Conservation (phyloP, 2,329 filamentous ascomycete species). For the Fusarium sterilihyphosum region DNA sequence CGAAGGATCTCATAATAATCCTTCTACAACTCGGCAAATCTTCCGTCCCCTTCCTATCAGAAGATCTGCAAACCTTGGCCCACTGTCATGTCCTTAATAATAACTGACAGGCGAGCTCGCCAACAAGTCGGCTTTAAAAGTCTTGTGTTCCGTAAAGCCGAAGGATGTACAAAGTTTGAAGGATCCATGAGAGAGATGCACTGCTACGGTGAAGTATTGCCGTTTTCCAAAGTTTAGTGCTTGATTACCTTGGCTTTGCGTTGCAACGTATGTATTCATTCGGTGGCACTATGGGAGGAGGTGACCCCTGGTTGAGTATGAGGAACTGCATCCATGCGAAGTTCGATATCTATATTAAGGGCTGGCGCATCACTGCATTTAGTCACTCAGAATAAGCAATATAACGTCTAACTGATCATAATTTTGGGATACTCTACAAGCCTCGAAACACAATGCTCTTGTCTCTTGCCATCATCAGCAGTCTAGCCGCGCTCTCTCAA, state of each 20-base stretch:
- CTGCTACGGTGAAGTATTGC: neutral
- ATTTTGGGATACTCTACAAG: accelerated
- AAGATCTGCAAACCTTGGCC: neutral
- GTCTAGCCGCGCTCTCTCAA: neutral
- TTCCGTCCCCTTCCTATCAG: neutral
- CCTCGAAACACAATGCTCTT: neutral
- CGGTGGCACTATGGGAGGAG: too few relatives aligned
- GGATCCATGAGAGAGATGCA: neutral
- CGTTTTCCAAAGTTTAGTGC: neutral
- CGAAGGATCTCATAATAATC: neutral
- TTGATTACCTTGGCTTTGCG: neutral
- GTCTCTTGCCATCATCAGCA: neutral
- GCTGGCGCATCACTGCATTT: neutral
- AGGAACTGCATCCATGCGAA: accelerated
- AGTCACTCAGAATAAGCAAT: neutral
- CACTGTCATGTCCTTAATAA: neutral
- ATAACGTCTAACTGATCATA: too few relatives aligned
- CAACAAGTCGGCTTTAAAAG: neutral
- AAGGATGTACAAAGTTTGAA: neutral
- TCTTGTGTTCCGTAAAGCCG: neutral
- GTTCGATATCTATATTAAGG: neutral
- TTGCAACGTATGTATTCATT: neutral
- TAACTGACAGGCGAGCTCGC: neutral
- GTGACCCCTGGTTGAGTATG: too few relatives aligned
- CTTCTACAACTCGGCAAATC: neutral